Conservation (phyloP, 148 eudicot species). For the Suaeda aralocaspica region DNA sequence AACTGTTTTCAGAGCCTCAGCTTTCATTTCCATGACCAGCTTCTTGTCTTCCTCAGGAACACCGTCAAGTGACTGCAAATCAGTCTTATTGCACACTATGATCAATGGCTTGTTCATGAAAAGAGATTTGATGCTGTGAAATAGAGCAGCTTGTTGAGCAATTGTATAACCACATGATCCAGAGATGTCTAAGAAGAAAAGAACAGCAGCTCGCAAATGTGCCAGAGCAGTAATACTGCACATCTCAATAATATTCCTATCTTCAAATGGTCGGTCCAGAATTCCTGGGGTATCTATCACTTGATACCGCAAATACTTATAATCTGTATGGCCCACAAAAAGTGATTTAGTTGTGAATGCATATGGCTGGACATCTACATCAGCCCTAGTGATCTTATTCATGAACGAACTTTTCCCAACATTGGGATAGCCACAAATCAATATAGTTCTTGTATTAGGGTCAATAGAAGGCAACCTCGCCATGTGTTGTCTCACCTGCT, state of each 20-base stretch:
- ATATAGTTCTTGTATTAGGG: constrained; percentile 79
- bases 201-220: constrained; percentile 85
- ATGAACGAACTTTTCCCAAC: constrained; percentile 97
- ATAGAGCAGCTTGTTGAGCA: constrained; percentile 87
- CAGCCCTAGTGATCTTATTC: constrained; percentile 90
- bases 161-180: constrained; percentile 88
- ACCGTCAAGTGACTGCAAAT: constrained; percentile 69
- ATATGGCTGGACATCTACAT: constrained; percentile 95
- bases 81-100: constrained; percentile 89
- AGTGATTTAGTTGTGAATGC: constrained; percentile 92
- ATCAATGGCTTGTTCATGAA: constrained; percentile 88
- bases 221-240: constrained; percentile 95
- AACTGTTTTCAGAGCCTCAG: constrained; percentile 79
- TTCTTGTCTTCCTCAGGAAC: constrained; percentile 76
- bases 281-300: constrained; percentile 95
- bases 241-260: constrained; percentile 94
- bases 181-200: constrained; percentile 83
- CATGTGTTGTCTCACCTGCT: constrained; percentile 94
- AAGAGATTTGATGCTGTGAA: constrained; percentile 82
- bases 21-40: constrained; percentile 75
- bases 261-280: constrained; percentile 89
- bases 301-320: constrained; percentile 81
- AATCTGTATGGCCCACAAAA: constrained; percentile 95
- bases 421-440: constrained; percentile 93
- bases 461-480: constrained; percentile 93